These are phyloP conservation scores for Vigna nakashimae DNA, from an alignment of 306 rosid species.

Conservation along the genomic window DNA sequence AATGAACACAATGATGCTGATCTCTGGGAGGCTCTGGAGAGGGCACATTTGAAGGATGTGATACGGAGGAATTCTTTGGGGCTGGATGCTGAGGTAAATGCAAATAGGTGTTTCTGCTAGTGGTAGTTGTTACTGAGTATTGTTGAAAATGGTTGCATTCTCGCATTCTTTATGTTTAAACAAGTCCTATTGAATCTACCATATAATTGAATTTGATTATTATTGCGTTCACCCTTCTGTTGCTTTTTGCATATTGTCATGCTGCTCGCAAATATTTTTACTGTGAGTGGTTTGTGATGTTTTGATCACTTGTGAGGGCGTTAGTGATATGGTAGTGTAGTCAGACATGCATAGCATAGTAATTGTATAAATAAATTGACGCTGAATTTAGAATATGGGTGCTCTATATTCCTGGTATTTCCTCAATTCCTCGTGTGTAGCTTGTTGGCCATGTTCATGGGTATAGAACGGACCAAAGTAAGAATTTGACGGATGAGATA, in stretches of 20 bases:
- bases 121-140: not conserved
- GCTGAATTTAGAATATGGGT: constrained; percentile 4
- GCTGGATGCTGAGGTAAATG: constrained; percentile 82
- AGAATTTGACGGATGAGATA: not conserved
- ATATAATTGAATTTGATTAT: constrained; percentile 16
- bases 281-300: not conserved
- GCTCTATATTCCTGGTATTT: not conserved
- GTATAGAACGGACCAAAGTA: not conserved
- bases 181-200: constrained; percentile 3
- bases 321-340: constrained; percentile 10
- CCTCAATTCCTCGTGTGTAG: constrained; percentile 7
- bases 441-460: constrained; percentile 11
- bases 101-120: constrained; percentile 15
- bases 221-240: constrained; percentile 6
- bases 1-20: constrained; percentile 86
- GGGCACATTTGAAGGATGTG: constrained; percentile 90
- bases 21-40: constrained; percentile 94
- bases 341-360: constrained; percentile 3
- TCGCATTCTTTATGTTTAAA: not conserved
- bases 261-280: constrained; percentile 1
- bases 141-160: not conserved
- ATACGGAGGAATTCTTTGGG: constrained; percentile 80
- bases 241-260: constrained; percentile 9
- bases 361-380: not conserved
- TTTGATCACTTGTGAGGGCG: constrained; percentile 12